Evolutionary conservation across 352 stramenopile species (phyloP), one percentile per base, ranked within the genome.

Genomic region (Phytophthora lateralis): DNA sequence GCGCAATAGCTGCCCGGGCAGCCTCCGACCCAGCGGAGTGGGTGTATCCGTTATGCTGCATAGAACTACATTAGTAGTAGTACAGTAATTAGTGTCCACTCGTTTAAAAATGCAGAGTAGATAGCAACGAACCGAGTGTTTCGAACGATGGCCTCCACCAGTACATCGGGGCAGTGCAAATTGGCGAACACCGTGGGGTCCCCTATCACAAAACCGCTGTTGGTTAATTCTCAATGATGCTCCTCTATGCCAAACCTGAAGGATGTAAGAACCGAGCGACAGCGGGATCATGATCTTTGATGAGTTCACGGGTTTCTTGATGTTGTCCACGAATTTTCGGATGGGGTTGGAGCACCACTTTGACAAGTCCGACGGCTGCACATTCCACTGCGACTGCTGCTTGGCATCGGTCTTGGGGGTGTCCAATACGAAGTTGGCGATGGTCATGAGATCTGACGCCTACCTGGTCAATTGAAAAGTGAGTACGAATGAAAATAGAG

Each of bases 161-260:
- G 76, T 7, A 97, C 81, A 17, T 95, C 80, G 24, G 92, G 96
- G 42, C 87, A 91, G 48, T 93, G 80, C 37, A 98, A 81, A 71
- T 97, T 97, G 17, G 89, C 89, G 65, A 97, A 96, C 12, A 96
- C 79, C 4, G 93, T 98, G n/a, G 94, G 90, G 71, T 98, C 95
- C 17, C 95, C 82, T 90, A 32, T 20, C 43, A 58, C 34, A n/a
- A 26, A 24, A 29, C n/a, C 2, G 10, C 0, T 11, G n/a, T 27
- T 7, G 10, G 39, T 45, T 27, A 44, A 14, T 15, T 18, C 15
- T 8, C 10, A 14, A 45, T 17, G 21, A 6, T 4, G 26, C 20
- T 46, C 27, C 11, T 32, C 6, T 32, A 11, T 4, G n/a, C 4
- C 6, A 15, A 26, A 9, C 26, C 5, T 45, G 27, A 26, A 4